Base-by-base conservation (phyloP, 192 early-diverging fungal genomes). In the Rhizoclosmatium sp. region DNA sequence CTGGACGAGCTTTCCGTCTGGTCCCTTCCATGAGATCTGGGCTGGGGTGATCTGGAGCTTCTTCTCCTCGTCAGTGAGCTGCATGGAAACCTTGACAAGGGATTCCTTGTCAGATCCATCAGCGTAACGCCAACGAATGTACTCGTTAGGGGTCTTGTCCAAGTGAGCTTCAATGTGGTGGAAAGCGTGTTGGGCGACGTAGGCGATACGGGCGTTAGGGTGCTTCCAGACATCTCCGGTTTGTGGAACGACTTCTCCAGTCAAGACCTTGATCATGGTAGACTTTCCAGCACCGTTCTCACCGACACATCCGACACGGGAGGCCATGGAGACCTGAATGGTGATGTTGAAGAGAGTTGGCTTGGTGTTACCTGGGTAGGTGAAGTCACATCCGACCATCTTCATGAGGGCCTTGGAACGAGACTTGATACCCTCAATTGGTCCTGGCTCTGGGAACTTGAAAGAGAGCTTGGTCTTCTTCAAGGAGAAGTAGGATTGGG, bases 201-300 rank as follows among this genome's bases (percentile, higher is more conserved):
- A 94, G 68, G 93, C 93, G 79, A 95, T 89, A 88, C 94, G 92
- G 14, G 94, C 84, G 82, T 93, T 93, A 83, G 93, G 94, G 81
- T 95, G 93, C 84, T 93, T 89, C 88, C 89, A 92, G 40, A 94
- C 89, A 31, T 87, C 87, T 78, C 93, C 93, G 31, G 85, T 83
- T 80, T 92, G 89, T 42, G 93, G 86, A 10, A 86, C 82, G 46
- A 90, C 83, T 84, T 94, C 93, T 67, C 93, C 94, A 65, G 91
- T 93, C 46, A 95, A 73, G 41, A 94, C 69, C 83, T 95, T 95
- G 86, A 95, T 93, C 85, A 93, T 87, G 44, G 94, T 95, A 1
- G 93, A 94, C 66, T 95, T 95, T 77, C 94, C 94, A 77, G 94
- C 94, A 82, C 94, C 94, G 80, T 95, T 95, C 40, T 93, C 89